These are phyloP conservation scores for Collybia sordida DNA, from an alignment of 768 basidiomycete genomes.

Conservation along the genomic window DNA sequence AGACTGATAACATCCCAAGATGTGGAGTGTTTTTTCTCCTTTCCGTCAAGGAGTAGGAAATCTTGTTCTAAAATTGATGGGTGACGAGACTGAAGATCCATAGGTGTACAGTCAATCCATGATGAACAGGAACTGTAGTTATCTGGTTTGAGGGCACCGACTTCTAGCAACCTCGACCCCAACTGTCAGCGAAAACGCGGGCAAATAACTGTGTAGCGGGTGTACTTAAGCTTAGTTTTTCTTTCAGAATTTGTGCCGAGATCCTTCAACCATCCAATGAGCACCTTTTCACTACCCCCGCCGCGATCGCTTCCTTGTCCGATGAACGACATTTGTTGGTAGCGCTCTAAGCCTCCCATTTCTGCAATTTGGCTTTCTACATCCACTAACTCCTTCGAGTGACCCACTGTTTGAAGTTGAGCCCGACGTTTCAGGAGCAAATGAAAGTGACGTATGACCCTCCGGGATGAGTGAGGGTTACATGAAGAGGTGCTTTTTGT, in stretches of 20 bases:
- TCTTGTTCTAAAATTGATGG: constrained; percentile 84
- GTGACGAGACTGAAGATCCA: constrained; percentile 85
- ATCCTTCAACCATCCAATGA: constrained; percentile 75
- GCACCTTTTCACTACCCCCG: constrained; percentile 82
- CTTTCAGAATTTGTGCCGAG: constrained; percentile 31
- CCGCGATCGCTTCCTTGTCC: constrained; percentile 84
- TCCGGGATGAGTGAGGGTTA: constrained; percentile 62
- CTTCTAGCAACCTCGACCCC: constrained; percentile 72
- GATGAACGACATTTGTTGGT: constrained; percentile 80
- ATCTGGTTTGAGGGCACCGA: constrained; percentile 83
- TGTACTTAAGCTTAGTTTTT: constrained; percentile 32
- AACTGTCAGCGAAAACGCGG: too few relatives aligned
- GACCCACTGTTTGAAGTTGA: constrained; percentile 36
- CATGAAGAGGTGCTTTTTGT: constrained; percentile 34
- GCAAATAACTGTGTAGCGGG: constrained; percentile 6
- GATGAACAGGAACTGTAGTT: constrained; percentile 66
- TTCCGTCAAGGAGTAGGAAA: constrained; percentile 64
- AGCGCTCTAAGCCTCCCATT: constrained; percentile 77
- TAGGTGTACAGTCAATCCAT: constrained; percentile 76
- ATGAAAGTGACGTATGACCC: constrained; percentile 79
- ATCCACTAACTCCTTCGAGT: constrained; percentile 38
- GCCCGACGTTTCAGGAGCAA: constrained; percentile 70
- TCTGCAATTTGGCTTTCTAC: constrained; percentile 61
- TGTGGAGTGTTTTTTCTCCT: constrained; percentile 35
- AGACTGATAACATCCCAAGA: constrained; percentile 83